These are phyloP conservation scores for Irineochytrium annulatum DNA, from an alignment of 192 early-diverging fungal species.

Conservation along the genomic window DNA sequence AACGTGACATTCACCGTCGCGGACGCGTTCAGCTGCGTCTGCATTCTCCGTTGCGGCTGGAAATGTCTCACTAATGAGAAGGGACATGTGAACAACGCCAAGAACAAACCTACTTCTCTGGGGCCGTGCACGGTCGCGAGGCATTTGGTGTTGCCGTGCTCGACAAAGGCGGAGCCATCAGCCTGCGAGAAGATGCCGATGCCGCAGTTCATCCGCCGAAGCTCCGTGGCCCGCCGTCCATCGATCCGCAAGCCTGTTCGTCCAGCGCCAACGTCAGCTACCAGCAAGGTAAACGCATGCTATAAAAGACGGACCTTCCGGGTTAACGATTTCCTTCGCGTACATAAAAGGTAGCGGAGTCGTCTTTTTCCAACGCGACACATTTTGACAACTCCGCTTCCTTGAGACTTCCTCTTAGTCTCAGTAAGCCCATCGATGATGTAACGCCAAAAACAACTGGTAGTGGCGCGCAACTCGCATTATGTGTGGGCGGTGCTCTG, in stretches of 20 bases:
- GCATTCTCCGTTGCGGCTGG: constrained; percentile 53
- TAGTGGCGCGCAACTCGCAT: too few species aligned
- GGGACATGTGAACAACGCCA: too few species aligned
- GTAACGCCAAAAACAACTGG: too few species aligned
- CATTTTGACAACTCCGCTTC: too few species aligned
- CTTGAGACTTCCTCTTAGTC: too few species aligned
- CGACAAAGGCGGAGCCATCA: constrained; percentile 91
- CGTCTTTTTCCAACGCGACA: too few species aligned
- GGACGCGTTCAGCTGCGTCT: constrained; percentile 13
- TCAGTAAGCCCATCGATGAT: too few species aligned
- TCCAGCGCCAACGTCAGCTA: too few species aligned
- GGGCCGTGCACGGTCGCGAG: constrained; percentile 92
- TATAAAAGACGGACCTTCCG: background rate
- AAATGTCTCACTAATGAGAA: background rate
- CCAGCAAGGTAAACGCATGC: background rate
- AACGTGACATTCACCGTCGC: constrained; percentile 80
- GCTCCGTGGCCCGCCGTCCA: constrained; percentile 83
- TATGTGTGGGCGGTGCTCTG: too few species aligned
- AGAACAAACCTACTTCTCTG: constrained; percentile 55
- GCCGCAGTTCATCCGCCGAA: constrained; percentile 76
- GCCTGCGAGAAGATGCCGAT: constrained; percentile 76
- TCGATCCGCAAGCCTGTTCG: constrained; percentile 95
- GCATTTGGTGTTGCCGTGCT: constrained; percentile 94
- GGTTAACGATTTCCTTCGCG: background rate
- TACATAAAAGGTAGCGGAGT: too few species aligned